Percentiles rank a stretch among this genome's conserved stretches.
phyloP scores from a whole-genome alignment of 1,284 basidiomycete species.

The Moesziomyces globuligerus region DNA sequence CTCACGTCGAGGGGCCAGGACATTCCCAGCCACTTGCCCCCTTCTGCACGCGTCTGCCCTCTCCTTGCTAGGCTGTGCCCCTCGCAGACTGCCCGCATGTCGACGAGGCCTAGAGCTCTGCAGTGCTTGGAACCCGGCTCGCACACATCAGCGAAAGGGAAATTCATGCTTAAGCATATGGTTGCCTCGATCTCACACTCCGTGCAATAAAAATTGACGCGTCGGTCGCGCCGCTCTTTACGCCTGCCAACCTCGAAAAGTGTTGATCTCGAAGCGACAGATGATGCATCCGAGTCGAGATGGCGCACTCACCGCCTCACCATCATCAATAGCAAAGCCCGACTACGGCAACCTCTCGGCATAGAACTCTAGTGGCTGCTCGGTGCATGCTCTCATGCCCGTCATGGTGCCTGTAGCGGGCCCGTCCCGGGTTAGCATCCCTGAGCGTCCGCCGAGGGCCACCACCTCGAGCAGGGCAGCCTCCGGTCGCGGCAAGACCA shows the following conservation, averaged over 20 bases:
- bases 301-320: neutral
- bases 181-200: neutral
- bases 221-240: neutral
- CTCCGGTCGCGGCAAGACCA: slow-evolving; percentile 24
- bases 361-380: too few species aligned
- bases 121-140: too few species aligned
- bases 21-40: neutral
- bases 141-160: too few species aligned
- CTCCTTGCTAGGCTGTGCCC: too few species aligned
- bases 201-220: neutral
- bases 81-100: too few species aligned
- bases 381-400: neutral
- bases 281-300: neutral
- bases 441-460: slow-evolving; percentile 4
- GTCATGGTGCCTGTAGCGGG: slow-evolving; percentile 22
- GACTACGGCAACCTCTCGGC: neutral
- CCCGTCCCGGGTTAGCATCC: slow-evolving; percentile 7
- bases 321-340: neutral
- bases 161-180: too few species aligned
- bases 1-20: too few species aligned
- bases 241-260: neutral
- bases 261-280: slow-evolving; percentile 7
- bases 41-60: neutral
- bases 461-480: slow-evolving; percentile 5
- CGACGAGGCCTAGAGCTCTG: too few species aligned